phyloP scores from a whole-genome alignment of 208 protist genomes.

The Herpetomonas samuelpessoai region DNA sequence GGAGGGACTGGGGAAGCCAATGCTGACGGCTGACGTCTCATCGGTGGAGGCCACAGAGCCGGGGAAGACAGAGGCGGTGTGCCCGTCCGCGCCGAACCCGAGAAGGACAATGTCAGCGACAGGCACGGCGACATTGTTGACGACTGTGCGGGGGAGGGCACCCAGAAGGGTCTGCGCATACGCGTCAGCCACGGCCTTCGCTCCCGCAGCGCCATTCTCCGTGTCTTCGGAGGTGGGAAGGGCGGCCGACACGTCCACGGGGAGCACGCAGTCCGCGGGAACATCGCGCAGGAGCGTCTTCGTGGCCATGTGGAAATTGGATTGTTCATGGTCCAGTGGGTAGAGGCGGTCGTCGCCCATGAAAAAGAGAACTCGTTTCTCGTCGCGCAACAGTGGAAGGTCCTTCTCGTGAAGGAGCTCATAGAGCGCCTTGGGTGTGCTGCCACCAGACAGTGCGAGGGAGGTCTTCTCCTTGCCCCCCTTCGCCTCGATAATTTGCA shows the following conservation, averaged over 20 bases:
- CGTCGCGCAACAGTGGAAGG: slow-evolving; percentile 29
- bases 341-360: slow-evolving; percentile 75
- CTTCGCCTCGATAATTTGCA: slow-evolving; percentile 7
- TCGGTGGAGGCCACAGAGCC: slow-evolving; percentile 49
- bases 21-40: slow-evolving; percentile 25
- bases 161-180: slow-evolving; percentile 31
- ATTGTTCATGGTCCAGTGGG: slow-evolving; percentile 34
- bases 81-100: slow-evolving; percentile 76
- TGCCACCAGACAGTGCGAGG: slow-evolving; percentile 75
- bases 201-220: slow-evolving; percentile 27
- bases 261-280: slow-evolving; percentile 33
- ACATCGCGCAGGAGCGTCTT: slow-evolving; percentile 54
- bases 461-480: slow-evolving; percentile 18
- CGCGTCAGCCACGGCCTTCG: slow-evolving; percentile 31
- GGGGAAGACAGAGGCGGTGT: slow-evolving; percentile 85
- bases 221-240: slow-evolving; percentile 24
- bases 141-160: slow-evolving; percentile 11
- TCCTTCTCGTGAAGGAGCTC: slow-evolving; percentile 38
- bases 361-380: slow-evolving; percentile 45
- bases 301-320: slow-evolving; percentile 68
- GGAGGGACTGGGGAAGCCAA: slow-evolving; percentile 63
- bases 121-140: slow-evolving; percentile 19
- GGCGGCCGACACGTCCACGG: slow-evolving; percentile 33
- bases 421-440: slow-evolving; percentile 63
- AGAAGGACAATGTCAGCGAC: slow-evolving; percentile 76